Conservation (phyloP, 805 yeast genomes). For the Yarrowia keelungensis region DNA sequence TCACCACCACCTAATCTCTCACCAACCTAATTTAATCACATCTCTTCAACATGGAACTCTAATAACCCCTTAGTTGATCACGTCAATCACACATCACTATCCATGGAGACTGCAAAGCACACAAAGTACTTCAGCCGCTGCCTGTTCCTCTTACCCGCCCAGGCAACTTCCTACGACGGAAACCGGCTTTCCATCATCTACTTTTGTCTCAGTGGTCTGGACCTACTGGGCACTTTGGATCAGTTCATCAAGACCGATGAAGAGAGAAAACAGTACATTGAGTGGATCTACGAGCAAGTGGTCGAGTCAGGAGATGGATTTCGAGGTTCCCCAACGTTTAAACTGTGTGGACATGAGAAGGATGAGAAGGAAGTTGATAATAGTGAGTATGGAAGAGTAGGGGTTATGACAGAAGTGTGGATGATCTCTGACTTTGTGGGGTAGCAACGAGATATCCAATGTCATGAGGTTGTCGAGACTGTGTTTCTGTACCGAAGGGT, state of each 20-base stretch:
- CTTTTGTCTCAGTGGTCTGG: conserved; percentile 70
- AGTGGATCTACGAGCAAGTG: conserved; percentile 59
- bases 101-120: conserved; percentile 38
- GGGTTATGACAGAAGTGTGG: too few species aligned
- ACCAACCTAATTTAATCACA: neutral
- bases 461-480: too few species aligned
- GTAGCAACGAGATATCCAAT: too few species aligned
- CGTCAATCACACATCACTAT: neutral
- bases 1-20: neutral
- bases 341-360: neutral
- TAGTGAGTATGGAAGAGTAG: neutral
- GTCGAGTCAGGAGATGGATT: conserved; percentile 58
- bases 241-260: conserved; percentile 46
- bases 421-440: too few species aligned
- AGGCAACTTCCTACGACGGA: conserved; percentile 68
- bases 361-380: neutral
- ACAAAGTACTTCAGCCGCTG: conserved; percentile 58
- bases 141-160: conserved; percentile 60
- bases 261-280: conserved; percentile 49
- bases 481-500: too few species aligned
- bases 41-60: neutral
- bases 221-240: conserved; percentile 53
- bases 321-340: conserved; percentile 63
- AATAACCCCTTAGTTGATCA: conserved; percentile 6
- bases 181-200: conserved; percentile 73